Evolutionary conservation across 768 basidiomycete species (phyloP).

Genomic region (Trametes cinnabarina): DNA sequence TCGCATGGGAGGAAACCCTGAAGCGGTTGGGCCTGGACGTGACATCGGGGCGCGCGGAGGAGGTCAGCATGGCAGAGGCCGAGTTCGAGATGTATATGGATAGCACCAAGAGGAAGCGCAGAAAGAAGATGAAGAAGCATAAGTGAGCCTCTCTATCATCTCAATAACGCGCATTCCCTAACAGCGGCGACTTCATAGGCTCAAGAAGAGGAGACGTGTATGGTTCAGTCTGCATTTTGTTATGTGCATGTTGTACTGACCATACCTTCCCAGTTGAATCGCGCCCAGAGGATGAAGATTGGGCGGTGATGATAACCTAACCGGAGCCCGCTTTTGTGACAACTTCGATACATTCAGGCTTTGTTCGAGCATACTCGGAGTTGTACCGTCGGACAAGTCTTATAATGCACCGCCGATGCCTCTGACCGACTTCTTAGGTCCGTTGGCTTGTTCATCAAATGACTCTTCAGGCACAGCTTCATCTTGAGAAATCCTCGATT

Average conservation of each 20-base stretch:
- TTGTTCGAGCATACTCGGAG: constrained; percentile 1
- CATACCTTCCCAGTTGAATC: constrained; percentile 12
- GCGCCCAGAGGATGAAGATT: constrained; percentile 21
- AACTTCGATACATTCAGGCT: background rate
- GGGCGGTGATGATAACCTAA: constrained; percentile 18
- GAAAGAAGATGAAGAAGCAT: constrained; percentile 97
- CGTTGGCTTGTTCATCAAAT: too few species aligned
- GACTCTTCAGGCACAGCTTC: too few species aligned
- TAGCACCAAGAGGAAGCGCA: constrained; percentile 79
- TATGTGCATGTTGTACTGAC: background rate
- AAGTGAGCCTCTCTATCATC: constrained; percentile 59
- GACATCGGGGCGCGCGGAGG: constrained; percentile 48
- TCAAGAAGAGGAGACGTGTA: constrained; percentile 89
- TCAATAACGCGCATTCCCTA: constrained; percentile 9
- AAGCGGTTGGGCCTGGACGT: constrained; percentile 61
- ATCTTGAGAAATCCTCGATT: too few species aligned
- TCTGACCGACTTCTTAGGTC: constrained; percentile 5
- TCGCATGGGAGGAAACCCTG: constrained; percentile 70
- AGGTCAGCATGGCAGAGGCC: constrained; percentile 54
- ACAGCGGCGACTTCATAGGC: constrained; percentile 40
- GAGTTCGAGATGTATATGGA: constrained; percentile 71
- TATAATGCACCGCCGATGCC: constrained; percentile 15
- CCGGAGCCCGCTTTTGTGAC: background rate
- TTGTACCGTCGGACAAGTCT: constrained; percentile 7
- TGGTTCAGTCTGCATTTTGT: constrained; percentile 20